Conservation (phyloP, 1,284 basidiomycete genomes). For the Ceratorhiza oryzae-sativae region DNA sequence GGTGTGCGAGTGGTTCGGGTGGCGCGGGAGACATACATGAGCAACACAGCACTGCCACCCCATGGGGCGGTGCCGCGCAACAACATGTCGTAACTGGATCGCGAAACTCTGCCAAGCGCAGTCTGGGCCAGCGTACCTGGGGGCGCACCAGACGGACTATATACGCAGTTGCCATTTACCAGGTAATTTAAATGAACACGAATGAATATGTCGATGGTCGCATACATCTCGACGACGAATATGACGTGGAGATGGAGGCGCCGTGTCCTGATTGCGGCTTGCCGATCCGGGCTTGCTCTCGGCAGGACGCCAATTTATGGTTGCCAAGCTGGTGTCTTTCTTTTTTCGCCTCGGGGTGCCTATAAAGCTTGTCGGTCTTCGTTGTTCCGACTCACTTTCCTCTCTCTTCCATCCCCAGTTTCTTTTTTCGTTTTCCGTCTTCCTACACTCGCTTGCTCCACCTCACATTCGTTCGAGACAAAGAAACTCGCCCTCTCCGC, state of each 20-base stretch:
- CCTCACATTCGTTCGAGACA: slow-evolving; percentile 46
- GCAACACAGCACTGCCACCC: neutral
- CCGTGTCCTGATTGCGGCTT: neutral
- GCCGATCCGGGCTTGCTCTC: slow-evolving; percentile 5
- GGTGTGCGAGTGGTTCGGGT: neutral
- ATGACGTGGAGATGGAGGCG: no score
- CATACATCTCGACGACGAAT: neutral
- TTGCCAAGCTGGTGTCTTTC: neutral
- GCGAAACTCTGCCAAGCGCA: neutral
- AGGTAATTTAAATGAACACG: no score
- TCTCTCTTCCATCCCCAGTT: neutral
- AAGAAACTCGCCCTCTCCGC: slow-evolving; percentile 30
- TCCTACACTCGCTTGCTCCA: slow-evolving; percentile 48
- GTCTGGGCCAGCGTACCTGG: neutral
- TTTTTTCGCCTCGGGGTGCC: no score
- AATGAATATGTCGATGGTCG: no score
- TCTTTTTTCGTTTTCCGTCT: neutral
- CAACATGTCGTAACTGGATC: neutral
- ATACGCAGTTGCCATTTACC: no score
- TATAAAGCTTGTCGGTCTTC: slow-evolving; percentile 9
- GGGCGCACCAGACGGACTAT: no score
- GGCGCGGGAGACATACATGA: neutral
- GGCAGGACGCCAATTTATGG: slow-evolving; percentile 13
- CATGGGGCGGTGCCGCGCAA: neutral
- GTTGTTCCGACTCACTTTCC: slow-evolving; percentile 7